Evolutionary conservation across 1,284 basidiomycete genomes (phyloP), one percentile per base, ranked within the genome.

Genomic region (Veloboletus limbatus): DNA sequence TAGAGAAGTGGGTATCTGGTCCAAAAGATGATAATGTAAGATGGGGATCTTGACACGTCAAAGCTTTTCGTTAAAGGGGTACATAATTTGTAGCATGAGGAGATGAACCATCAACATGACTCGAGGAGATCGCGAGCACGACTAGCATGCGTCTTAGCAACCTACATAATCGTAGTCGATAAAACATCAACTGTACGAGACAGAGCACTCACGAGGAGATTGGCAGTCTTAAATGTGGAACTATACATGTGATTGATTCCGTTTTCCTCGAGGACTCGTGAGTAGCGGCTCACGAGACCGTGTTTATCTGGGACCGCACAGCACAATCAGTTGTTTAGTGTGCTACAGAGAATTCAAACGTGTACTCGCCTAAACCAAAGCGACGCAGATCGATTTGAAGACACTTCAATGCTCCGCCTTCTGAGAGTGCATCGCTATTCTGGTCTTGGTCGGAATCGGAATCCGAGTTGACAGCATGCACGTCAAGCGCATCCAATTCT

Each of bases 221-320:
- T 92, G 42, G 88, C 89, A 13, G 88, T 90, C 66, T 89, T 88
- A 59, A 82, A 86, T 10, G 88, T 90, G 36, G 86, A 89, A 51
- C 83, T 86, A 59, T 91, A 91, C 76, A 90, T 86, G 66, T 90
- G 88, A 63, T 88, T 84, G 63, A 90, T 86, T 6, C 78, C 77
- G 53, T 80, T 81, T 51, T 79, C 74, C 49, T 85, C 78, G 8
- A 91, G 74, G 10, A 85, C 76, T 18, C 79, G 74, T 18, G 86
- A 90, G 62, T 87, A 90, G 30, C 81, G 79, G 58, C 79, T 87
- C 41, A 91, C 83, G 8, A 90, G 74, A 22, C 88, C 87, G 53
- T 86, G 76, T 57, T 85, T 87, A 59, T 88, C 85, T 82, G 56
- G 46, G 33, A 38, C 16, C 40, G 33, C 26, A 43, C 7, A 44